A percentile compares a stretch with the other conserved stretches of the same genome.
These are phyloP conservation scores for Suhomyces emberorum DNA, from an alignment of 805 yeast genomes.

Conservation along the genomic window DNA sequence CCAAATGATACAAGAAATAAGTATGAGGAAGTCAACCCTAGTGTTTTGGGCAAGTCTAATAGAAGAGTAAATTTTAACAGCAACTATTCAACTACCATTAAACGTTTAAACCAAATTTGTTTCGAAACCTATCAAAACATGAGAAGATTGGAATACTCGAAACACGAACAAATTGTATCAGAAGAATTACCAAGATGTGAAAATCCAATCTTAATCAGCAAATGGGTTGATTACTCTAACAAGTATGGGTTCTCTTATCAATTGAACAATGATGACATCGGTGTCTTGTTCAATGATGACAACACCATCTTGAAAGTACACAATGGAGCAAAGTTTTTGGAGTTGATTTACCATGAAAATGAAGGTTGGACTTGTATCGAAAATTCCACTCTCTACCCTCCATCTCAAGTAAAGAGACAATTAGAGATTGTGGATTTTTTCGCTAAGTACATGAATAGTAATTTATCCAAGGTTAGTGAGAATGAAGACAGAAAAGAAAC, in stretches of 20 bases:
- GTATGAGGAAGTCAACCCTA: slow-evolving; percentile 65
- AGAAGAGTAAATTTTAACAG: slow-evolving; percentile 40
- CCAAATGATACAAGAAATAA: slow-evolving; percentile 89
- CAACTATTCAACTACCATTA: slow-evolving; percentile 36
- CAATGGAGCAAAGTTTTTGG: slow-evolving; percentile 63
- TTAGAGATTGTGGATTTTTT: slow-evolving; percentile 85
- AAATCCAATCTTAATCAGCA: slow-evolving; percentile 73
- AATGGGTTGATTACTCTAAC: slow-evolving; percentile 98
- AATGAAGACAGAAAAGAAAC: slow-evolving; percentile 60
- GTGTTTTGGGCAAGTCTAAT: slow-evolving; percentile 28
- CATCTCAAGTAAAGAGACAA: slow-evolving; percentile 57
- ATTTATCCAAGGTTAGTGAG: slow-evolving; percentile 76
- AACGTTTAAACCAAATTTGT: slow-evolving; percentile 34
- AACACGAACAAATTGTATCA: slow-evolving; percentile 30
- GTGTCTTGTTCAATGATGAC: slow-evolving; percentile 84
- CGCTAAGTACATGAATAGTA: slow-evolving; percentile 87
- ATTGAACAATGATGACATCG: slow-evolving; percentile 83
- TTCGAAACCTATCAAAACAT: slow-evolving; percentile 37
- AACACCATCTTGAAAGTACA: slow-evolving; percentile 73
- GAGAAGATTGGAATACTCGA: slow-evolving; percentile 41
- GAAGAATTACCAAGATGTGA: slow-evolving; percentile 42
- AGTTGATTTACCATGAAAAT: slow-evolving; percentile 44
- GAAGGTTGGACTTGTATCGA: slow-evolving; percentile 49
- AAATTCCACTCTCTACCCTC: slow-evolving; percentile 42
- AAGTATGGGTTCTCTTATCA: slow-evolving; percentile 95